Evolutionary conservation across 208 protist genomes (phyloP).

Genomic region (Polymyxa betae): DNA sequence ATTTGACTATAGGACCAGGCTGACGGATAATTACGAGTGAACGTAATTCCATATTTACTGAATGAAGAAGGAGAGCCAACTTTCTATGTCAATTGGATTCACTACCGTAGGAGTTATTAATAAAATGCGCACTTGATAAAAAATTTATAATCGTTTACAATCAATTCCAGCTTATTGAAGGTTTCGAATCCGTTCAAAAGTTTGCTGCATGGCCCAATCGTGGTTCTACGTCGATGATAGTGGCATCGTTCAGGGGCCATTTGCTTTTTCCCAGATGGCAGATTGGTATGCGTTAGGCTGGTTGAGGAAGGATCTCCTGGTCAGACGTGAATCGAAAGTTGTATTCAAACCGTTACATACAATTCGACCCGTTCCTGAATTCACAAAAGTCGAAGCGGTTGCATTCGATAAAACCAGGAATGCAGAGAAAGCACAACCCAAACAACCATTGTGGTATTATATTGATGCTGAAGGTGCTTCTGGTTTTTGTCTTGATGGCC

Average conservation of each 20-base stretch:
- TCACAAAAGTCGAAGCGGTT: not conserved
- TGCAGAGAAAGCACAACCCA: not conserved
- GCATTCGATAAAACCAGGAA: not conserved
- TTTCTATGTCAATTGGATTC: too few species aligned
- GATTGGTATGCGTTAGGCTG: conserved; percentile 31
- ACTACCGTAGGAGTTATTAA: too few species aligned
- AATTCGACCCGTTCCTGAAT: conserved; percentile 18
- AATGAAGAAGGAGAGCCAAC: too few species aligned
- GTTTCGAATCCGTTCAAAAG: too few species aligned
- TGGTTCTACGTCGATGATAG: conserved; percentile 38
- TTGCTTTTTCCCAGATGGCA: not conserved
- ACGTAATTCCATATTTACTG: too few species aligned
- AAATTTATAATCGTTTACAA: too few species aligned
- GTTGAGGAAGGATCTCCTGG: conserved; percentile 6
- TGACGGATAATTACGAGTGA: too few species aligned
- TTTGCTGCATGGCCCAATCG: too few species aligned
- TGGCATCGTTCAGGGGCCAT: conserved; percentile 7
- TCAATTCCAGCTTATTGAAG: too few species aligned
- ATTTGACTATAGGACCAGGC: too few species aligned
- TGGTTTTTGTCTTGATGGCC: not conserved
- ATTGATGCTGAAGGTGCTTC: not conserved
- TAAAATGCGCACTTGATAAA: too few species aligned
- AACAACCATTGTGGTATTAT: not conserved
- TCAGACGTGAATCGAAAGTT: not conserved
- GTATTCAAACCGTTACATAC: conserved; percentile 40